Percentiles rank a stretch among this genome's conserved stretches.
Conservation (phyloP, 495 filamentous ascomycete genomes). For the Entonaema liquescens region DNA sequence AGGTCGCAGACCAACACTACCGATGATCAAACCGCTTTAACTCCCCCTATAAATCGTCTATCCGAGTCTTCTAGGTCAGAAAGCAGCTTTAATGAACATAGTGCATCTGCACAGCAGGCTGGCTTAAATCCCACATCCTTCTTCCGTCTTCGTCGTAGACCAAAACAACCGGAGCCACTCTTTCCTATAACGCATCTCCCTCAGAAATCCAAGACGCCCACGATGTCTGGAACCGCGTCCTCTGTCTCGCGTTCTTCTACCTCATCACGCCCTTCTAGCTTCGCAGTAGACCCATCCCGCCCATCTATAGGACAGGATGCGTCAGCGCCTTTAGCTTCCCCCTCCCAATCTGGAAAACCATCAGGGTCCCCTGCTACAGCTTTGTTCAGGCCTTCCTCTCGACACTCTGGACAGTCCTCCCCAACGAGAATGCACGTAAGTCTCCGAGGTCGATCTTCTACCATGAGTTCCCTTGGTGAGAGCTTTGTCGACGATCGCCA, state of each 20-base stretch:
- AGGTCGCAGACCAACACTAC: slow-evolving; percentile 65
- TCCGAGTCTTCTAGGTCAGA: slow-evolving; percentile 96
- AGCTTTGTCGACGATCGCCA: slow-evolving; percentile 66
- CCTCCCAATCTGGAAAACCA: slow-evolving; percentile 33
- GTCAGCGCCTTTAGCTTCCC: slow-evolving; percentile 49
- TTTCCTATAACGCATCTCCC: slow-evolving; percentile 77
- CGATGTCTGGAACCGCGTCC: slow-evolving; percentile 44
- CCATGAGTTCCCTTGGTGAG: slow-evolving; percentile 79
- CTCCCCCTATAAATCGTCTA: slow-evolving; percentile 73
- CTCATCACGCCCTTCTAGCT: slow-evolving; percentile 41
- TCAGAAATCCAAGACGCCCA: slow-evolving; percentile 61
- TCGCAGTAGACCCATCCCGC: slow-evolving; percentile 59
- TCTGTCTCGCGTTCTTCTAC: slow-evolving; percentile 44
- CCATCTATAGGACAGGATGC: slow-evolving; percentile 57
- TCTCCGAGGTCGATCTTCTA: slow-evolving; percentile 82
- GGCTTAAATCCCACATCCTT: slow-evolving; percentile 73
- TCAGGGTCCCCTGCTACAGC: slow-evolving; percentile 61
- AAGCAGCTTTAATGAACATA: slow-evolving; percentile 79
- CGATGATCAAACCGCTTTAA: slow-evolving; percentile 73
- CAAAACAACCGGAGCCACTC: slow-evolving; percentile 79
- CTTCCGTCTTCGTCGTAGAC: slow-evolving; percentile 82
- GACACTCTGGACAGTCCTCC: slow-evolving; percentile 76
- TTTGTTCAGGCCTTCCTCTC: slow-evolving; percentile 70
- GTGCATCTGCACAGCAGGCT: slow-evolving; percentile 67
- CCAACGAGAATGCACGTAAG: slow-evolving; percentile 65